A percentile compares a stretch with the other conserved stretches of the same genome.
Conservation (phyloP, 1,139 yeast species). For the Hansenula sp. region DNA sequence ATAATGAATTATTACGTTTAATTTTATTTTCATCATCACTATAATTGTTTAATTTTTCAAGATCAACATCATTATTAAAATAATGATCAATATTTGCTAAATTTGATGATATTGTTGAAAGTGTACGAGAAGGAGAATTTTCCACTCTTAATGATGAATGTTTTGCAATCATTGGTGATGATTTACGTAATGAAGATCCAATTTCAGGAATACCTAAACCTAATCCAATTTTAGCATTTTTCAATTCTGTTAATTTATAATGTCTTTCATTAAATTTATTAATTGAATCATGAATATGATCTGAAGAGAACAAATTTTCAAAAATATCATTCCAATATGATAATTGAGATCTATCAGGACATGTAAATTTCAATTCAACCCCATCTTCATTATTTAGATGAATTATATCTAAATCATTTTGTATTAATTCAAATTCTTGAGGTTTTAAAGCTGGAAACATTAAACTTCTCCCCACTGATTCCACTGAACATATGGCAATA, state of each 20-base stretch:
- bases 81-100: constrained; percentile 10
- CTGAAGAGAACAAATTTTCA: neutral
- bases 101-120: constrained; percentile 2
- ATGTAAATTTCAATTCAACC: constrained; percentile 12
- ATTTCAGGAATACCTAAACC: constrained; percentile 9
- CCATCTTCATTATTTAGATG: constrained; percentile 3
- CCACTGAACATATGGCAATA: constrained; percentile 26
- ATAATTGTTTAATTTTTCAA: constrained; percentile 5
- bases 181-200: constrained; percentile 11
- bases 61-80: constrained; percentile 9
- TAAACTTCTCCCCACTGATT: constrained; percentile 25
- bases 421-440: constrained; percentile 19
- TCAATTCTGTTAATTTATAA: constrained; percentile 8
- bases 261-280: constrained; percentile 6
- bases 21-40: neutral
- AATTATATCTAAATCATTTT: constrained; percentile 14
- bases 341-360: constrained; percentile 20
- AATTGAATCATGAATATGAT: neutral
- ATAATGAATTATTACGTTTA: neutral
- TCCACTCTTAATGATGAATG: constrained; percentile 11
- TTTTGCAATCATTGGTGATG: constrained; percentile 12
- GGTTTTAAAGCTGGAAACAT: constrained; percentile 31
- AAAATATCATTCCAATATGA: constrained; percentile 15
- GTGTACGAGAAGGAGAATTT: constrained; percentile 7
- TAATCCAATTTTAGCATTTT: constrained; percentile 14